Base-by-base conservation (phyloP, 2,329 filamentous ascomycete genomes). In the Pseudogymnoascus sp. region DNA sequence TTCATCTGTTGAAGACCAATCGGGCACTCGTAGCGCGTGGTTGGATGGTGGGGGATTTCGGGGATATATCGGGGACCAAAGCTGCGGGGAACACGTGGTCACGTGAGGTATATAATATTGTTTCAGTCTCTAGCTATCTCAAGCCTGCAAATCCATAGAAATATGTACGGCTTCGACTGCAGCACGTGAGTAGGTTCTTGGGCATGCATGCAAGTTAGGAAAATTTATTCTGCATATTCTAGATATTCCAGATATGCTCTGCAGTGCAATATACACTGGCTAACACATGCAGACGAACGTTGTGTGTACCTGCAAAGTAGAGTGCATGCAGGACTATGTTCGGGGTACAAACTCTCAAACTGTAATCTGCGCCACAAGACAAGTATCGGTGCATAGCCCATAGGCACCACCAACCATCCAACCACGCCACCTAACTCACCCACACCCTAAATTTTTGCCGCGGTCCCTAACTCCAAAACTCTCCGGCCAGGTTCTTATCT, bases 341-440 rank as follows among this genome's bases (percentile, higher is more conserved):
- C 22, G n/a, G n/a, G 16, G 43, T 54, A 54, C 47, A 54, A 54
- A 32, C 11, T 54, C 11, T n/a, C 11, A 54, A 3, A 54, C 47
- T 54, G 47, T 32, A 54, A 54, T 32, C 47, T 54, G 47, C 47
- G 47, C 47, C 47, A 54, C 47, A 54, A 4, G 25, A 2, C 7
- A 54, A 54, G 47, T 54, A 54, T 32, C 47, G 9, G 12, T 14
- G 2, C 25, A 54, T 4, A 11, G 8, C 43, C 41, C n/a, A n/a
- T 25, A 2, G 22, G 22, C 22, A 28, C 22, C 41, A 16, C 22
- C 41, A 47, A 47, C 25, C 25, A 54, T 54, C 25, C 43, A 54
- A 54, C 47, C 47, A 54, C 47, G 47, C 47, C 47, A 54, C 47
- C 47, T 2, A 16, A 18, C 28, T 54, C 47, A 54, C 47, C 47